Evolutionary conservation across 1,284 basidiomycete species (phyloP).

Genomic region (Malassezia yamatoensis): DNA sequence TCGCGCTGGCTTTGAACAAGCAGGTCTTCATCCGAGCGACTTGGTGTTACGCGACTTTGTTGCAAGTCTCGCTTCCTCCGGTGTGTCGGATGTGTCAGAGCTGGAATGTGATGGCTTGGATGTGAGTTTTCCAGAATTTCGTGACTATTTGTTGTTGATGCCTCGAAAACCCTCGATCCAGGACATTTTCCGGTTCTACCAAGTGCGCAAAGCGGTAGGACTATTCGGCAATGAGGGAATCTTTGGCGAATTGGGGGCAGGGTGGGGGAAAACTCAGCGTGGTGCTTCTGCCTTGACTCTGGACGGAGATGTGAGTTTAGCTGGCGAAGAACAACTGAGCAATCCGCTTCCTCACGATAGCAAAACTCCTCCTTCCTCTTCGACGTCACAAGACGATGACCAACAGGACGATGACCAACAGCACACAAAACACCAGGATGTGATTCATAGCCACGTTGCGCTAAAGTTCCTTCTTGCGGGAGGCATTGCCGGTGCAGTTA

Average conservation of each 20-base stretch:
- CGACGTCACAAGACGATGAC: background rate
- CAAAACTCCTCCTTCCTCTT: background rate
- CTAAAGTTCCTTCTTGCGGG: constrained; percentile 85
- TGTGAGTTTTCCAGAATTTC: constrained; percentile 44
- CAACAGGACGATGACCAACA: constrained; percentile 52
- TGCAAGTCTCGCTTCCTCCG: constrained; percentile 37
- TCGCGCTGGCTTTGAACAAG: constrained; percentile 30
- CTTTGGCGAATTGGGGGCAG: constrained; percentile 41
- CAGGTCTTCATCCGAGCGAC: constrained; percentile 35
- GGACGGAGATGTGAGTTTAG: constrained; percentile 42
- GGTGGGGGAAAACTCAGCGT: constrained; percentile 39
- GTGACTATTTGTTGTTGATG: constrained; percentile 43
- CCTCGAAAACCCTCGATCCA: constrained; percentile 39
- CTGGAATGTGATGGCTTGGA: constrained; percentile 18
- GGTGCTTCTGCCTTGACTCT: constrained; percentile 40
- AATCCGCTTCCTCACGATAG: background rate
- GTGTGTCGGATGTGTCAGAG: constrained; percentile 14
- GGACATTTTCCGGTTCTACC: constrained; percentile 47
- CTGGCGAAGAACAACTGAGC: constrained; percentile 37
- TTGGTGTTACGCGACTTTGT: constrained; percentile 41
- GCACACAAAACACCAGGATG: constrained; percentile 54
- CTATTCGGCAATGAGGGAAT: constrained; percentile 45
- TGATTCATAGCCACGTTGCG: constrained; percentile 64
- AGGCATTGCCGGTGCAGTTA: constrained; percentile 90
- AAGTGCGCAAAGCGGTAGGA: constrained; percentile 44